Percentiles rank a stretch among this genome's conserved stretches.
Evolutionary conservation across 2,329 filamentous ascomycete genomes (phyloP).

Genomic region (Magnaporthiopsis incrustans): DNA sequence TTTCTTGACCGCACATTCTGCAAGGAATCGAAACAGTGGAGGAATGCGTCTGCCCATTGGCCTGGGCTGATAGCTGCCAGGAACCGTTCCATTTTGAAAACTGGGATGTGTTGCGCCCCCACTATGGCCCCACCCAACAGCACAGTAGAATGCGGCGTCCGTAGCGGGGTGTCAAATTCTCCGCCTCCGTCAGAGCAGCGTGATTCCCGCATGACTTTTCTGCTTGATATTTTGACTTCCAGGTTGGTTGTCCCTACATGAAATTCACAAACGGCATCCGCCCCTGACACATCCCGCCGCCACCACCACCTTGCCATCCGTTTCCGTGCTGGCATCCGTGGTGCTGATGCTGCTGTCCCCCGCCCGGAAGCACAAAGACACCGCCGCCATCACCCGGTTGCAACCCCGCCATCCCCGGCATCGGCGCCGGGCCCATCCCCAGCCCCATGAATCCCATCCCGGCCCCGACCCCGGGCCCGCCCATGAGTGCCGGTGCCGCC

Average conservation of each 20-base stretch:
- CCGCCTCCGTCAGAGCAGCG: no score
- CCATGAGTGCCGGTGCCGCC: background rate
- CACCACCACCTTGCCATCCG: background rate
- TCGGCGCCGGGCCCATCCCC: background rate
- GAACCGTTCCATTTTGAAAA: background rate
- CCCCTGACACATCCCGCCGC: background rate
- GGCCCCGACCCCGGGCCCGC: background rate
- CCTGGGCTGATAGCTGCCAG: background rate
- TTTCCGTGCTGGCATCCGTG: background rate
- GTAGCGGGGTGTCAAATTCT: no score
- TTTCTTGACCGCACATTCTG: background rate
- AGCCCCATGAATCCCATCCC: slow-evolving; percentile 4
- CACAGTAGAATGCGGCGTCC: no score
- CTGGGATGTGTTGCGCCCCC: background rate
- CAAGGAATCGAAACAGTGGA: background rate
- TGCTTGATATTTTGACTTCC: no score
- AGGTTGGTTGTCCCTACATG: background rate
- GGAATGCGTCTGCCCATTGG: background rate
- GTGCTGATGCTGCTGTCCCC: slow-evolving; percentile 1
- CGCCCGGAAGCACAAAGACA: background rate
- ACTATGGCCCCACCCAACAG: background rate
- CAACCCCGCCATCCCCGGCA: background rate
- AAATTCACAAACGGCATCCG: background rate
- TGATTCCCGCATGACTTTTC: no score
- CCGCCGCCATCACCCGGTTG: background rate